phyloP scores from a whole-genome alignment of 2,329 filamentous ascomycete genomes.

The Trichoderma atroviride region DNA sequence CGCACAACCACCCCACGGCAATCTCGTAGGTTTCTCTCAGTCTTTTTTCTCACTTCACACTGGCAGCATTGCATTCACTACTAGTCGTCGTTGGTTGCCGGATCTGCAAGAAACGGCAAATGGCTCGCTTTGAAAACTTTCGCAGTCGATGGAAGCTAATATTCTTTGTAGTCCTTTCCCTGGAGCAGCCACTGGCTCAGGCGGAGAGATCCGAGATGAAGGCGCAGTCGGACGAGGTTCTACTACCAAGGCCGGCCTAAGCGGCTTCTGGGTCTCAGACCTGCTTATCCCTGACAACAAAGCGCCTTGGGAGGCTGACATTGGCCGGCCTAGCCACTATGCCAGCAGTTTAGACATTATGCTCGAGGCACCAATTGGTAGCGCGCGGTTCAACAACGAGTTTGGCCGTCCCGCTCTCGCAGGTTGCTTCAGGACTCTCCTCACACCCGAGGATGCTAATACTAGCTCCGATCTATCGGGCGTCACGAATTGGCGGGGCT shows the following conservation, averaged over 20 bases:
- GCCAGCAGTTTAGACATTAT: conserved; percentile 96
- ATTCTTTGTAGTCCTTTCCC: conserved; percentile 63
- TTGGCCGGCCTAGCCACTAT: conserved; percentile 88
- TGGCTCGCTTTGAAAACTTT: neutral
- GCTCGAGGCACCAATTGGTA: conserved; percentile 94
- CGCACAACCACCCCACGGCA: conserved; percentile 95
- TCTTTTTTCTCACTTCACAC: neutral
- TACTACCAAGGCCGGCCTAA: conserved; percentile 86
- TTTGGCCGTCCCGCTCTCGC: conserved; percentile 88
- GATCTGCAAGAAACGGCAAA: neutral
- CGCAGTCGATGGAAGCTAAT: neutral
- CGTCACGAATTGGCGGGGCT: conserved; percentile 69
- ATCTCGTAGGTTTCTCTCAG: conserved; percentile 61
- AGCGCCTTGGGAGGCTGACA: conserved; percentile 87
- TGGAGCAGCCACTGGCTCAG: conserved; percentile 91
- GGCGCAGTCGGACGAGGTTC: conserved; percentile 92
- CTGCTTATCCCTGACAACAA: conserved; percentile 81
- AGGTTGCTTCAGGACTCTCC: conserved; percentile 89
- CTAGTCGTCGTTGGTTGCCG: neutral
- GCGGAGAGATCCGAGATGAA: conserved; percentile 94
- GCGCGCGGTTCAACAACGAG: conserved; percentile 95
- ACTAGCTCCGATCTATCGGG: conserved; percentile 42
- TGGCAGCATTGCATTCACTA: neutral
- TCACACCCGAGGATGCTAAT: conserved; percentile 50
- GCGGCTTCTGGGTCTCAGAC: conserved; percentile 94